Percentiles rank a stretch among this genome's conserved stretches.
Conservation (phyloP, 2,329 filamentous ascomycete species). For the Corinectria fuckeliana region DNA sequence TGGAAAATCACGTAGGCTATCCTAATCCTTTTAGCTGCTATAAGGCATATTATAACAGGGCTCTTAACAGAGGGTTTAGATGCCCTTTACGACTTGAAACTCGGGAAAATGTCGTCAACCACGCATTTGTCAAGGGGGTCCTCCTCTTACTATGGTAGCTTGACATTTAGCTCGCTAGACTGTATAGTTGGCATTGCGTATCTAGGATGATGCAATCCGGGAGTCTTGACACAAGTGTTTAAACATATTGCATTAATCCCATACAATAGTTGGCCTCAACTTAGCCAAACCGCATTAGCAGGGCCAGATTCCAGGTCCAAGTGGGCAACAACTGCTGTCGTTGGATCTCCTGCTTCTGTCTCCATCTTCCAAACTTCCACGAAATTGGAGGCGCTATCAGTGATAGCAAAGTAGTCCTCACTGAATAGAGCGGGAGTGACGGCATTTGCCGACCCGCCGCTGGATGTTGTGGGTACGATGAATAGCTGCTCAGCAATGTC, state of each 20-base stretch:
- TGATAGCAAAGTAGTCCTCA: conserved; percentile 23
- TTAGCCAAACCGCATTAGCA: conserved; percentile 10
- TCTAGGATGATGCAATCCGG: neutral
- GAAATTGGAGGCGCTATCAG: conserved; percentile 15
- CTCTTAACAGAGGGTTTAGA: too few relatives aligned
- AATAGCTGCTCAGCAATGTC: conserved; percentile 12
- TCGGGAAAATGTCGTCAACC: too few relatives aligned
- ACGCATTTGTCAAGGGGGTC: too few relatives aligned
- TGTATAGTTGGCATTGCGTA: neutral
- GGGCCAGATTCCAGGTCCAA: neutral
- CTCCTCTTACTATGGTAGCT: too few relatives aligned
- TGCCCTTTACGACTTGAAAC: too few relatives aligned
- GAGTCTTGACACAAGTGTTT: neutral
- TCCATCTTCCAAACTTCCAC: conserved; percentile 12
- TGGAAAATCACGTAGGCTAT: too few relatives aligned
- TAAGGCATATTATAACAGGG: too few relatives aligned
- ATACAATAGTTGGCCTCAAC: neutral
- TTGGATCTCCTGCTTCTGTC: neutral
- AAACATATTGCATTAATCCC: neutral
- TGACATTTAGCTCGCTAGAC: too few relatives aligned
- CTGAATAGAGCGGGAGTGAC: conserved; percentile 17
- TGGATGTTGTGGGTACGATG: conserved; percentile 9
- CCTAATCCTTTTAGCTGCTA: too few relatives aligned
- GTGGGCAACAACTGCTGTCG: neutral
- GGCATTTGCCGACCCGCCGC: conserved; percentile 19